Percentiles rank a stretch among this genome's conserved stretches.
Evolutionary conservation across 2,329 filamentous ascomycete species (phyloP).

Genomic region (Colletotrichum lupini): DNA sequence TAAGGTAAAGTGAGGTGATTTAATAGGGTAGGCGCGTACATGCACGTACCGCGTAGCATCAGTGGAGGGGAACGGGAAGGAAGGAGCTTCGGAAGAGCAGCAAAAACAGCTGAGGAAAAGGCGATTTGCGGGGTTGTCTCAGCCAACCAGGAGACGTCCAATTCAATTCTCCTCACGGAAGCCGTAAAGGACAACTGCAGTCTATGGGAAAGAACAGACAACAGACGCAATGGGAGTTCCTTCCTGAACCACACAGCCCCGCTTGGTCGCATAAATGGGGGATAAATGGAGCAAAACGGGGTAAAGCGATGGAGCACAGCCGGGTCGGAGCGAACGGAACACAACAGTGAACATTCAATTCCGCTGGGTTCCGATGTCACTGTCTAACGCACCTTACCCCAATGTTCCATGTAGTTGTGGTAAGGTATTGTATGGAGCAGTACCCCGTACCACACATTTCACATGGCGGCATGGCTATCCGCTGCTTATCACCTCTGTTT

Average conservation of each 20-base stretch:
- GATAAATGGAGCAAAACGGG: neutral
- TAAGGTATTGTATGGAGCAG: too few species aligned
- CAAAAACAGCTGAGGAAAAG: neutral
- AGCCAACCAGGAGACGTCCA: neutral
- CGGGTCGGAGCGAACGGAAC: constrained; percentile 26
- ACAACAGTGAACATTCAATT: neutral
- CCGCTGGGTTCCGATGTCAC: constrained; percentile 8
- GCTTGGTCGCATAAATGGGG: neutral
- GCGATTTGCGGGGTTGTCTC: neutral
- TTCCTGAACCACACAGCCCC: neutral
- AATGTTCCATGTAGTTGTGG: too few species aligned
- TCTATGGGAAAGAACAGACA: neutral
- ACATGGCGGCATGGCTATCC: neutral
- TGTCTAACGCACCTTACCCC: neutral
- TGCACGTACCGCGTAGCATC: neutral
- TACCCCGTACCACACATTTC: too few species aligned
- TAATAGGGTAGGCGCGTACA: too few species aligned
- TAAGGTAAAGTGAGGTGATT: too few species aligned
- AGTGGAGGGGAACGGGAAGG: neutral
- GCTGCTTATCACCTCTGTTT: constrained; percentile 24
- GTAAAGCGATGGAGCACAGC: neutral
- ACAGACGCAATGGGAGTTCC: neutral
- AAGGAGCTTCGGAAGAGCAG: neutral
- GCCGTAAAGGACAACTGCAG: too few species aligned
- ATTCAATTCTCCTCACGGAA: neutral